These are phyloP conservation scores for Trametes maxima DNA, from an alignment of 768 basidiomycete species.

Conservation along the genomic window DNA sequence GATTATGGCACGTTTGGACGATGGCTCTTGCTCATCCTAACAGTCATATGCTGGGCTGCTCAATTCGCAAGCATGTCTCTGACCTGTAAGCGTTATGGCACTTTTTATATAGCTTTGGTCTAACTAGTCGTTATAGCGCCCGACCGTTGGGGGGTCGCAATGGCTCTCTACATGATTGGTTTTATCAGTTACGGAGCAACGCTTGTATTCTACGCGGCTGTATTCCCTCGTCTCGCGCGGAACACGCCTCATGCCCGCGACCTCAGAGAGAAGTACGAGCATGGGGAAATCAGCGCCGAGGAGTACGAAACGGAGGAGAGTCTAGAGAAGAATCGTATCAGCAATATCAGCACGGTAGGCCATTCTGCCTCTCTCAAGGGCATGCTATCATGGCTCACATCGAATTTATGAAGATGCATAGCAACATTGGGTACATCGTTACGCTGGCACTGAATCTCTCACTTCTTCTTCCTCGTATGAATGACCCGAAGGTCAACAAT, in stretches of 20 bases:
- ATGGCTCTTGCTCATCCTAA: conserved; percentile 74
- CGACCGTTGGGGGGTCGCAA: conserved; percentile 70
- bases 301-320: conserved; percentile 77
- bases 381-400: background rate
- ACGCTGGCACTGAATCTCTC: conserved; percentile 69
- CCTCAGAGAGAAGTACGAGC: conserved; percentile 57
- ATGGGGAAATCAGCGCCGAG: conserved; percentile 58
- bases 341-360: conserved; percentile 79
- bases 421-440: conserved; percentile 73
- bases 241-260: conserved; percentile 67
- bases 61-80: conserved; percentile 79
- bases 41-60: conserved; percentile 77
- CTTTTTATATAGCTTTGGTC: background rate
- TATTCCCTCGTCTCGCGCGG: conserved; percentile 79
- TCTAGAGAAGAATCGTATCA: conserved; percentile 81
- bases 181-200: conserved; percentile 82
- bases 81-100: conserved; percentile 49
- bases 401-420: conserved; percentile 50
- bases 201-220: conserved; percentile 76
- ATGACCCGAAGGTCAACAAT: conserved; percentile 68
- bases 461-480: conserved; percentile 62
- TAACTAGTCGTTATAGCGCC: conserved; percentile 39
- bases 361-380: background rate
- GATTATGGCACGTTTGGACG: conserved; percentile 78
- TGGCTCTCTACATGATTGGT: conserved; percentile 79